These are phyloP conservation scores for Coemansia sp. DNA, from an alignment of 192 early-diverging fungal genomes.

Conservation along the genomic window DNA sequence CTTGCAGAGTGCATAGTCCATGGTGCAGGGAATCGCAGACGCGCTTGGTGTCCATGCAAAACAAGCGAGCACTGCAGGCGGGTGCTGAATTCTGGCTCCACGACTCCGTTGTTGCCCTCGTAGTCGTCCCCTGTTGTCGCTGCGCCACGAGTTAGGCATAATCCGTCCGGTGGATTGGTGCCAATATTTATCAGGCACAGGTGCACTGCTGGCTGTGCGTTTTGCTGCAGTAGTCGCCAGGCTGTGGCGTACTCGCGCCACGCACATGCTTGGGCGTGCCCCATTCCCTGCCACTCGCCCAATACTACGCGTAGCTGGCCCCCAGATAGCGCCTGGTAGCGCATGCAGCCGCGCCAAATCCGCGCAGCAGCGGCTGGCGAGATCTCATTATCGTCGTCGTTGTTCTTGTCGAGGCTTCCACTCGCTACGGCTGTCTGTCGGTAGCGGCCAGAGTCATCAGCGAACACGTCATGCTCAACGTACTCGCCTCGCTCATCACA, in stretches of 20 bases:
- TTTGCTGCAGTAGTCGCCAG: slow-evolving; percentile 12
- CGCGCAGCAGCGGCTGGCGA: slow-evolving; percentile 22
- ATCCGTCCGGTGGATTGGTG: slow-evolving; percentile 23
- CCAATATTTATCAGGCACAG: slow-evolving; percentile 34
- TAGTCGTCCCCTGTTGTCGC: background rate
- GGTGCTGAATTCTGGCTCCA: background rate
- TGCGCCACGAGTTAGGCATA: slow-evolving; percentile 16
- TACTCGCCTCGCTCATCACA: slow-evolving; percentile 60
- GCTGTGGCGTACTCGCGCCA: slow-evolving; percentile 29
- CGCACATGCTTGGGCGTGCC: slow-evolving; percentile 18
- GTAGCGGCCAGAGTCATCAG: background rate
- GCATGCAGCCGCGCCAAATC: slow-evolving; percentile 45
- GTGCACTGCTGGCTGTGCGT: background rate
- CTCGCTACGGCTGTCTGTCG: background rate
- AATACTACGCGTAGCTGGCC: slow-evolving; percentile 39
- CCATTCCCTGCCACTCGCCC: slow-evolving; percentile 50
- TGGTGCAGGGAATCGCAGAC: slow-evolving; percentile 15
- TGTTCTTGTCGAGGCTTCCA: background rate
- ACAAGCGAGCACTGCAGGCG: slow-evolving; percentile 45
- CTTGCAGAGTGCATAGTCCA: background rate
- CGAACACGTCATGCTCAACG: slow-evolving; percentile 44
- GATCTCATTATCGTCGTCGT: background rate
- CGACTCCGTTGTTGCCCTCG: background rate
- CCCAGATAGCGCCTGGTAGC: slow-evolving; percentile 42
- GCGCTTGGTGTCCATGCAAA: slow-evolving; percentile 45